Percentiles rank a stretch among this genome's conserved stretches.
Evolutionary conservation across 805 yeast genomes (phyloP).

Genomic region (Saturnispora halmiae): DNA sequence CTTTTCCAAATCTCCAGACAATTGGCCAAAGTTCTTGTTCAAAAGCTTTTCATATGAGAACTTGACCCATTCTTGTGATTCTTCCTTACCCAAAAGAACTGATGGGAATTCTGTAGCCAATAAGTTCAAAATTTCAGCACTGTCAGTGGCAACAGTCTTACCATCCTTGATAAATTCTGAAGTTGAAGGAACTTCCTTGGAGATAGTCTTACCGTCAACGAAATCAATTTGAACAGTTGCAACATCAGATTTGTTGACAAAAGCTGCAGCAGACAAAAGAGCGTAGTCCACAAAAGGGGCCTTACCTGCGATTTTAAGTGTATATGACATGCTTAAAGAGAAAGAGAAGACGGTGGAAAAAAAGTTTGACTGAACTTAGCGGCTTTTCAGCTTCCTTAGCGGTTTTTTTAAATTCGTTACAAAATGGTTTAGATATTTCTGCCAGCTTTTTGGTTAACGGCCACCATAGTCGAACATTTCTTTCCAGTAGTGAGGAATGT

Average conservation of each 20-base stretch:
- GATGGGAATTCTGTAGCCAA: slow-evolving; percentile 48
- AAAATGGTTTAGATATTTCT: too few relatives aligned
- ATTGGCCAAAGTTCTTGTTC: slow-evolving; percentile 81
- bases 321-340: slow-evolving; percentile 29
- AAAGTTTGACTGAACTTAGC: too few relatives aligned
- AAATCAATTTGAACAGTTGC: slow-evolving; percentile 51
- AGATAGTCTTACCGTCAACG: slow-evolving; percentile 63
- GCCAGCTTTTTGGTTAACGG: too few relatives aligned
- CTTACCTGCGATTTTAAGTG: slow-evolving; percentile 70
- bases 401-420: not conserved
- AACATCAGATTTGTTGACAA: slow-evolving; percentile 47
- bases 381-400: not conserved
- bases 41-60: slow-evolving; percentile 60
- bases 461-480: slow-evolving; percentile 24
- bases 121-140: slow-evolving; percentile 37
- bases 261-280: slow-evolving; percentile 66
- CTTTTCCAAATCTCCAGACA: slow-evolving; percentile 67
- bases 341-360: not conserved
- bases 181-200: slow-evolving; percentile 32
- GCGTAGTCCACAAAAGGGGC: slow-evolving; percentile 79
- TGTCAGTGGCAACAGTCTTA: slow-evolving; percentile 32
- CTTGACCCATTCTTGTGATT: slow-evolving; percentile 53
- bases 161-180: slow-evolving; percentile 38
- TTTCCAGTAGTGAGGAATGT: slow-evolving; percentile 32
- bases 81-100: slow-evolving; percentile 29